Base-by-base conservation (phyloP, 495 filamentous ascomycete species). In the Thozetella sp. region DNA sequence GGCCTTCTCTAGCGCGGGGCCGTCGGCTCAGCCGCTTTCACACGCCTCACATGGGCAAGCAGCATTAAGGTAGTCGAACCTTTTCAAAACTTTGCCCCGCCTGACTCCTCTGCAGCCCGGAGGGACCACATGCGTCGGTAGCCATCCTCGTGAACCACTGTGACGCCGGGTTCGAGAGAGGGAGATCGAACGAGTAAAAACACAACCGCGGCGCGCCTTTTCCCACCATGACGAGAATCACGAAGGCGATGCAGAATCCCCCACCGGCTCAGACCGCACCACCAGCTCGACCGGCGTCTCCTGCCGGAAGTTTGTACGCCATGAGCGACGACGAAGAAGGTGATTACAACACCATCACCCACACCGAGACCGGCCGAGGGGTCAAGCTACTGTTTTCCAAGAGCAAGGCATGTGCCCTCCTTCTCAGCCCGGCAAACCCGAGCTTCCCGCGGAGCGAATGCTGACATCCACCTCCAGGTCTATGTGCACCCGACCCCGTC, bases 311-410 rank as follows among this genome's bases (percentile, higher is more conserved):
- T 61, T 96, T 93, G 80, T 98, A 97, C 83, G 95, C 93, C 66
- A 82, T 97, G 79, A 97, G 93, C 72, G 95, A 99, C 75, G 93
- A 96, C 61, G 93, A 97, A 51, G 96, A 99, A 74, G 88, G 87
- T 63, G 95, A 93, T 63, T 99, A 99, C 76, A 91, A 93, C 70
- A 98, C 93, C 22, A 95, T 99, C 72, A 92, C 92, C 11, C 92
- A 96, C 71, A 87, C 88, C 15, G 84, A 79, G 55, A 86, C 89
- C 1, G 89, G 91, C 1, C 85, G 87, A 59, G 94, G 95, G 4
- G 96, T 99, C 45, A 99, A 97, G 78, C 80, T 99, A n/a, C 77
- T 99, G 24, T 97, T 88, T 67, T 93, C 93, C 23, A 99, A 99
- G 76, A 97, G 93, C 88, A 99, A 99, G 80, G 92, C 88, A 63